Base-by-base conservation (phyloP, 2,329 filamentous ascomycete genomes). In the Colletotrichum musae region DNA sequence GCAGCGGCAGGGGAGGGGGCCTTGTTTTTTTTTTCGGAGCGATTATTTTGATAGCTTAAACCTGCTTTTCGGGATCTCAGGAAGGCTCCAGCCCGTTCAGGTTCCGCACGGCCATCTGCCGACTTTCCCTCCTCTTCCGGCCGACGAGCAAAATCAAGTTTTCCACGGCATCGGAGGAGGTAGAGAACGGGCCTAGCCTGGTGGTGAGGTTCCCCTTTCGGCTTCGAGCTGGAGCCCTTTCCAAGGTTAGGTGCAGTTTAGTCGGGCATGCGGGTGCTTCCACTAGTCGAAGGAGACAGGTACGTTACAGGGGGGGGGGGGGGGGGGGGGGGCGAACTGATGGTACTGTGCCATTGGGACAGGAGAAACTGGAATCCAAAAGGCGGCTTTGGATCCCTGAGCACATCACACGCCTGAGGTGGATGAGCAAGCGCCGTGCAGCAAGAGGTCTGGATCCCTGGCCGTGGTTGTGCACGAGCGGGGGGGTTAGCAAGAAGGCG, bases 161-260 rank as follows among this genome's bases (percentile, higher is more conserved):
- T 66, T 60, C 24, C 18, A 56, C 47, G 61, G n/a, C 47, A 10
- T 41, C 39, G 64, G 41, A 32, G 18, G 48, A 48, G 7, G 32
- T 6, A 58, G 51, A 43, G 51, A 53, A 59, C 18, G 45, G 53
- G 58, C 13, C 9, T 58, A 58, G 59, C 24, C 26, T 48, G 26
- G 16, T 45, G 58, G 60, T 62, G 16, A 36, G 58, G 60, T 64
- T 45, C 18, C 54, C 32, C 52, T 39, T 64, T 64, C 39, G 64
- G 39, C 52, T 50, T 10, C 61, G 45, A 21, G 41, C 16, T 47
- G 50, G 52, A 41, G 32, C 56, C 45, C 16, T 36, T 36, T 36
- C 32, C 32, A 36, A 36, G 32, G 32, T 36, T 12, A 36, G 2
- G 21, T 36, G 32, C 32, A 36, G 32, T 36, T 36, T 36, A 36